A percentile compares a stretch with the other conserved stretches of the same genome.
These are phyloP conservation scores for Candida jianshihensis DNA, from an alignment of 805 yeast species.

Conservation along the genomic window DNA sequence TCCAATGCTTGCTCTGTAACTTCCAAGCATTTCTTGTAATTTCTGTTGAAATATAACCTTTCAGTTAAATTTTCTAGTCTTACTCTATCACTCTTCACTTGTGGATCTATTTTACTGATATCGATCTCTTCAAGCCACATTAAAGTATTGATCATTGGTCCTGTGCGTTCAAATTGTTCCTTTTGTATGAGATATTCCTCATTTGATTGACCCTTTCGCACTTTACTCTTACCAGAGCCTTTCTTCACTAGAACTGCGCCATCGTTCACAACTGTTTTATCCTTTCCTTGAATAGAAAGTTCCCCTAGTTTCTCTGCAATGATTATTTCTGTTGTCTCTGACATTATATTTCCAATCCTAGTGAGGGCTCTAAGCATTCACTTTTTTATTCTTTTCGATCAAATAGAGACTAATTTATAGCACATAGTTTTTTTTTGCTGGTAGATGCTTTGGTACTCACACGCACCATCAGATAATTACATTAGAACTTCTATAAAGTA, in stretches of 20 bases:
- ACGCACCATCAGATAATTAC: too few relatives aligned
- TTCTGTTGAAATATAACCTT: constrained; percentile 47
- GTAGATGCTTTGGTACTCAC: too few relatives aligned
- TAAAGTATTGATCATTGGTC: constrained; percentile 49
- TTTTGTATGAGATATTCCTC: constrained; percentile 54
- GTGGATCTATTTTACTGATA: constrained; percentile 22
- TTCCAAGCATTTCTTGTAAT: constrained; percentile 45
- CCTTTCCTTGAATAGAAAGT: constrained; percentile 6
- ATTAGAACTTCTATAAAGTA: too few relatives aligned
- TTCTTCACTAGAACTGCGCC: constrained; percentile 38
- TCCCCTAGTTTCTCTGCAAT: background rate
- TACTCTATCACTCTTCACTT: constrained; percentile 48
- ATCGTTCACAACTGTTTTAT: constrained; percentile 17
- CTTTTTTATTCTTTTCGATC: too few relatives aligned
- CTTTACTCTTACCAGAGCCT: constrained; percentile 38
- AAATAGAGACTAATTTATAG: too few relatives aligned
- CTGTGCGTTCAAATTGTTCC: constrained; percentile 40
- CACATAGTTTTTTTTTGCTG: too few relatives aligned
- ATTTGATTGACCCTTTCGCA: constrained; percentile 65
- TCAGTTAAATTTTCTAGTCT: constrained; percentile 55
- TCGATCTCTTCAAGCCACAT: constrained; percentile 33
- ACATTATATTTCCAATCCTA: background rate
- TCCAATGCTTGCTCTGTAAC: constrained; percentile 32
- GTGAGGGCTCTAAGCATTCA: background rate
- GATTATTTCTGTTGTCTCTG: background rate